Evolutionary conservation across 768 basidiomycete genomes (phyloP).

Genomic region (Lactarius psammicola): DNA sequence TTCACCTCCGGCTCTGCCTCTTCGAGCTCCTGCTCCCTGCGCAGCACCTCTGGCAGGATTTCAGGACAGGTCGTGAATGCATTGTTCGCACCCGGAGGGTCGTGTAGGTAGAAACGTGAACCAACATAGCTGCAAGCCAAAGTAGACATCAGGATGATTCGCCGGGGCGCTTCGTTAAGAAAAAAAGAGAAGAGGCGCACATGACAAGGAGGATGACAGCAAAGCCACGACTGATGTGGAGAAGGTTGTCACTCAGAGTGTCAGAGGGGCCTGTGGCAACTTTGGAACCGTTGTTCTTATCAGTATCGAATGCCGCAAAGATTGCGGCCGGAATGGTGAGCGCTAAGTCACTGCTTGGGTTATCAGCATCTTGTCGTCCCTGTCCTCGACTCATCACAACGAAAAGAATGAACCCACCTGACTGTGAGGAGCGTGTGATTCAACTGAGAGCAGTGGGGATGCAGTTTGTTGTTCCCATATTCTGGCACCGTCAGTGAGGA

Average conservation of each 20-base stretch:
- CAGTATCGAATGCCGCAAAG: slow-evolving; percentile 56
- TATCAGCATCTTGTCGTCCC: background rate
- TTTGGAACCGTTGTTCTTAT: slow-evolving; percentile 32
- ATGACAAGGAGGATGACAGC: slow-evolving; percentile 60
- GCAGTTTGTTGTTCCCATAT: slow-evolving; percentile 65
- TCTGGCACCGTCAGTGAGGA: slow-evolving; percentile 66
- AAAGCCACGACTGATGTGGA: slow-evolving; percentile 64
- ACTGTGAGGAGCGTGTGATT: slow-evolving; percentile 69
- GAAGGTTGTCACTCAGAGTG: slow-evolving; percentile 45
- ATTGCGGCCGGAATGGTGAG: slow-evolving; percentile 65
- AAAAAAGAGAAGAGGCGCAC: slow-evolving; percentile 43
- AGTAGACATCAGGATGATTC: slow-evolving; percentile 4
- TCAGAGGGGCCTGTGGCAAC: slow-evolving; percentile 42
- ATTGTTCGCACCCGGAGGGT: slow-evolving; percentile 63
- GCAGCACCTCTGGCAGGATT: slow-evolving; percentile 36
- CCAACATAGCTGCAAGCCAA: slow-evolving; percentile 50
- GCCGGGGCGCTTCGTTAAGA: no score
- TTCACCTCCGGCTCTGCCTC: slow-evolving; percentile 57
- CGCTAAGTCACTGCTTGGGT: slow-evolving; percentile 50
- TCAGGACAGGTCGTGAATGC: slow-evolving; percentile 42
- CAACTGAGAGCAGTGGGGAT: slow-evolving; percentile 61
- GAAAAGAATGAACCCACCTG: slow-evolving; percentile 46
- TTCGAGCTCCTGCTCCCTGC: slow-evolving; percentile 42
- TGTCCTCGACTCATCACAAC: background rate
- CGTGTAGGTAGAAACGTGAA: slow-evolving; percentile 67